Evolutionary conservation across 768 basidiomycete genomes (phyloP), one percentile per base, ranked within the genome.

Genomic region (Tricholoma matsutake): DNA sequence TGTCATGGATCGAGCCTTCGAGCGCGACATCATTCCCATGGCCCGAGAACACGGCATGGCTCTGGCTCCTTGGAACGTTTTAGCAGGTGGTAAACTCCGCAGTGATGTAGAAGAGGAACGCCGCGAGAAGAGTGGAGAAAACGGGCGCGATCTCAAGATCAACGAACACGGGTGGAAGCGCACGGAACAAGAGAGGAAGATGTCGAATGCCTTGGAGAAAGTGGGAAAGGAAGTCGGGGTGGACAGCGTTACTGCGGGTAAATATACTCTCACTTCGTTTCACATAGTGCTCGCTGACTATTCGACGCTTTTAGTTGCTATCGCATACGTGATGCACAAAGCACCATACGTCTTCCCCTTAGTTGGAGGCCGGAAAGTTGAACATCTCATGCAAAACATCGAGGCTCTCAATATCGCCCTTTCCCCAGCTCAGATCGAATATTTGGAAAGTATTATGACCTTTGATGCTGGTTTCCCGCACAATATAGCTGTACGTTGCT

Each of bases 251-350:
- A 79, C 78, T 6, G 72, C 84, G 28, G 79, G 82, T 82, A 61
- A 58, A 41, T 18, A 59, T 18, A 1, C 11, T 54, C 22, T 28
- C 37, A 35, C 41, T 47, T 60, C 43, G 54, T 41, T 8, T 34
- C 35, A 43, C 6, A 3, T 10, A 43, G n/a, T n/a, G n/a, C n/a
- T 20, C 9, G 18, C 43, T 43, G n/a, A 43, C 20, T 20, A 43
- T 10, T 43, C 18, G 6, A 43, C 6, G 9, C 31, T 16, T 28
- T 8, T 43, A 79, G 81, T 82, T 25, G 81, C 81, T 6, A 78
- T 84, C 61, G 81, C 81, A 8, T 83, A 83, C 59, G 65, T 84
- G n/a, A 69, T 85, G 70, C 81, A 83, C 55, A 86, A 84, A 69
- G 72, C 79, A 7, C 78, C 79, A 0, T 81, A 78, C 55, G 82